Evolutionary conservation across 1,139 yeast genomes (phyloP).

Genomic region (Nakaseomyces sp.): DNA sequence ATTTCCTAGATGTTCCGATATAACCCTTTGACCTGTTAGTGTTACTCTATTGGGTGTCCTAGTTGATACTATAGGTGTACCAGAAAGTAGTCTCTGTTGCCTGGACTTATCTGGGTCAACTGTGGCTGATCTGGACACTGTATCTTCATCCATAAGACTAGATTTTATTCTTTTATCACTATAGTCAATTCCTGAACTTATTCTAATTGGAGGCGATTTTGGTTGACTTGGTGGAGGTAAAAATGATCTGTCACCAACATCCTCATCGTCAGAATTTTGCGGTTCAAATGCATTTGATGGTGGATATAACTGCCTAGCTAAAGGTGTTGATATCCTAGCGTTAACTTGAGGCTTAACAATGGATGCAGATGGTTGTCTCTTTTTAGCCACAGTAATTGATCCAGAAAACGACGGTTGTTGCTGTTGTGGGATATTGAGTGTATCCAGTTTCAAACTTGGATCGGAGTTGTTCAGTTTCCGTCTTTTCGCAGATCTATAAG

Average conservation of each 20-base stretch:
- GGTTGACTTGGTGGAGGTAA: constrained; percentile 32
- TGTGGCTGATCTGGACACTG: constrained; percentile 31
- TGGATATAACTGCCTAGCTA: constrained; percentile 34
- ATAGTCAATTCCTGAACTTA: constrained; percentile 30
- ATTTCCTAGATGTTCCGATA: constrained; percentile 20
- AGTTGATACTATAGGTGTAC: constrained; percentile 23
- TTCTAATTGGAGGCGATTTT: constrained; percentile 32
- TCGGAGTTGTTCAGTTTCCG: constrained; percentile 16
- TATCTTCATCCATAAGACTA: constrained; percentile 21
- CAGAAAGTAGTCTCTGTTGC: constrained; percentile 27
- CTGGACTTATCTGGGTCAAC: constrained; percentile 33
- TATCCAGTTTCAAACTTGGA: constrained; percentile 9
- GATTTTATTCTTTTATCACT: constrained; percentile 22
- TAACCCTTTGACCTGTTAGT: constrained; percentile 28
- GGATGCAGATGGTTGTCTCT: constrained; percentile 13
- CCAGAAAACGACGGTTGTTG: constrained; percentile 15
- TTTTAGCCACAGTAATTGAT: constrained; percentile 24
- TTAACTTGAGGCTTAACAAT: background rate
- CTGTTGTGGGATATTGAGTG: constrained; percentile 6
- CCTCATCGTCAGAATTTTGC: constrained; percentile 14
- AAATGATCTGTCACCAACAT: constrained; percentile 27
- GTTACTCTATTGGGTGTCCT: constrained; percentile 31
- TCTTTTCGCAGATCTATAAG: constrained; percentile 17
- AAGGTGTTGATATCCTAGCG: constrained; percentile 31
- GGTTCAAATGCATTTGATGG: constrained; percentile 27